Conservation (phyloP, 257 asterid genomes). For the Solanum commersonii region DNA sequence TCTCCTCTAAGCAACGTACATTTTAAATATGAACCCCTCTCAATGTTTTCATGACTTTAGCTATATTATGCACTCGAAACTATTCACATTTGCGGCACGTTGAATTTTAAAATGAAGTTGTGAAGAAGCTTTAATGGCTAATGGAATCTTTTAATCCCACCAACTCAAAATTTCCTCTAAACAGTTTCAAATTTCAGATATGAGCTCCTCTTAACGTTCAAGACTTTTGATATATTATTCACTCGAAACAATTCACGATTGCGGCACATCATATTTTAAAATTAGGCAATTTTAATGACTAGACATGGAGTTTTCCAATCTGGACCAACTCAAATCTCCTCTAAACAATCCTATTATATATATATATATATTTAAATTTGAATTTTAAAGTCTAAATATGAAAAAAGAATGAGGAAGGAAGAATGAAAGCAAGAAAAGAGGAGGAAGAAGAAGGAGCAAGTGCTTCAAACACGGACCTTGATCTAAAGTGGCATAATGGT, state of each 20-base stretch:
- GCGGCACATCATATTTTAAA: not conserved
- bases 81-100: too few species aligned
- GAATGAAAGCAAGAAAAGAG: not conserved
- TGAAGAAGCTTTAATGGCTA: not conserved
- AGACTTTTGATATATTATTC: too few species aligned
- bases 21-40: too few species aligned
- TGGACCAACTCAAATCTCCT: not conserved
- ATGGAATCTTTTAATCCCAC: not conserved
- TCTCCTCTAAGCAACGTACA: not conserved
- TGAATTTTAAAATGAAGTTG: not conserved
- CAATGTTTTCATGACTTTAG: too few species aligned
- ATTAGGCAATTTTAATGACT: too few species aligned
- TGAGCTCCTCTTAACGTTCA: not conserved
- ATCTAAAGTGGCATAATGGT: not conserved
- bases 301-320: not conserved
- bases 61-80: too few species aligned
- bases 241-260: not conserved
- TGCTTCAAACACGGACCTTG: not conserved
- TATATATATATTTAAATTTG: not conserved
- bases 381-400: not conserved
- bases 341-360: not conserved
- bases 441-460: not conserved
- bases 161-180: not conserved
- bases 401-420: not conserved
- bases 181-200: not conserved